Base-by-base conservation (phyloP, 352 stramenopile genomes). In the Paralagenidium karlingii region DNA sequence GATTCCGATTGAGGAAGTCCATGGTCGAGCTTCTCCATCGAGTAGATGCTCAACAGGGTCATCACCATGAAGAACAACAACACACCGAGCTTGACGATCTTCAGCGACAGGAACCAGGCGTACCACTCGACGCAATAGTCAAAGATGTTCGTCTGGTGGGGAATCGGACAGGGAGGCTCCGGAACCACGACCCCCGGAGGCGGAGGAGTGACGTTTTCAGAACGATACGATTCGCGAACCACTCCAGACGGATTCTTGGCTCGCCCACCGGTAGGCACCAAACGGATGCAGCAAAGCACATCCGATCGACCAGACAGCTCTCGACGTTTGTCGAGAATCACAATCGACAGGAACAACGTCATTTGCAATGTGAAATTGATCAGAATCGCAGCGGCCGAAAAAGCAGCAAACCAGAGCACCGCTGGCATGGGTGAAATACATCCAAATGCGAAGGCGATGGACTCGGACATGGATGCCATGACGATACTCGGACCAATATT, bases 251-350 rank as follows among this genome's bases (percentile, higher is more conserved):
- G n/a, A n/a, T n/a, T n/a, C n/a, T n/a, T n/a, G n/a, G n/a, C n/a
- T n/a, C n/a, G n/a, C 19, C 18, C 16, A 12, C 13, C 30, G 19
- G 12, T 29, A 25, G 1, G 49, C 20, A 11, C 34, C 43, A 8
- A n/a, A 24, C 9, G 20, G 16, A 43, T n/a, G 21, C 69, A 83
- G 37, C 66, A 83, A 20, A 77, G 36, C 4, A 83, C 40, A 24
- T 83, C 69, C 44, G 75, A 82, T 25, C 53, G 65, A 12, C 62
- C 64, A 11, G 50, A 58, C 5, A 84, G 34, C 36, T 84, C 70
- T 19, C 68, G 68, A 34, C 68, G 74, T 51, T 83, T 83, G 45
- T 85, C 70, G 5, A 87, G 49, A 18, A 54, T 61, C 9, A 87
- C 43, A 24, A 82, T 65, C 5, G 65, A 47, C 8, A 84, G 31